Base-by-base conservation (phyloP, 2,329 filamentous ascomycete species). In the Calonectria pauciramosa region DNA sequence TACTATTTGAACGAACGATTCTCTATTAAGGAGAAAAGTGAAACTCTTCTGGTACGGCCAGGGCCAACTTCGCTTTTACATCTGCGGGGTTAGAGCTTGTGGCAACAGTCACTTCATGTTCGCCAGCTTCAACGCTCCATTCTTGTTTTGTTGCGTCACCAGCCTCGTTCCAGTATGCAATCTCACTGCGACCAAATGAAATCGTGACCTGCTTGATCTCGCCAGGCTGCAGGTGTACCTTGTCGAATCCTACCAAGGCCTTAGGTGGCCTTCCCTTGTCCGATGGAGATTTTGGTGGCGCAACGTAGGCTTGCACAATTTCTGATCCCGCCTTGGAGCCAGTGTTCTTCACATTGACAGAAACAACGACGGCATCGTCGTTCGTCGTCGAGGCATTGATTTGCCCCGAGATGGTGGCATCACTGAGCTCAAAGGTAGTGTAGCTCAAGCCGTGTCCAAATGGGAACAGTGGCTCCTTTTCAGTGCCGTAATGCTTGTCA, bases 381-480 rank as follows among this genome's bases (percentile, higher is more conserved):
- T 34, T 26, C 18, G 23, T 23, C 16, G 23, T 20, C 1, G 44
- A 38, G 18, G 44, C 18, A 6, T 64, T 36, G 66, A 32, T 23
- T 11, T 59, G n/a, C 4, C 68, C 72, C 5, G 59, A 56, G 14
- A 71, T 63, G 56, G 44, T 28, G 7, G 44, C 44, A 23, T 65
- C 36, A 18, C 18, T 56, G 30, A 73, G 23, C 14, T 65, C 56
- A 51, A 73, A 73, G 2, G n/a, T 16, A 10, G 71, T 41, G 11
- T 70, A 73, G 34, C 65, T 70, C 30, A 70, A 49, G 26, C 71
- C 71, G 36, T 73, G 54, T 9, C 71, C 71, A 20, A 73, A 73
- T 7, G 66, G 59, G n/a, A 69, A 73, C 11, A 64, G 20, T 4
- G 63, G 54, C 30, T 73, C 65, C 36, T 65, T 73, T 26, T 69